Evolutionary conservation across 441 rosid genomes (phyloP).

Genomic region (Pelargonium cotyledonis): DNA sequence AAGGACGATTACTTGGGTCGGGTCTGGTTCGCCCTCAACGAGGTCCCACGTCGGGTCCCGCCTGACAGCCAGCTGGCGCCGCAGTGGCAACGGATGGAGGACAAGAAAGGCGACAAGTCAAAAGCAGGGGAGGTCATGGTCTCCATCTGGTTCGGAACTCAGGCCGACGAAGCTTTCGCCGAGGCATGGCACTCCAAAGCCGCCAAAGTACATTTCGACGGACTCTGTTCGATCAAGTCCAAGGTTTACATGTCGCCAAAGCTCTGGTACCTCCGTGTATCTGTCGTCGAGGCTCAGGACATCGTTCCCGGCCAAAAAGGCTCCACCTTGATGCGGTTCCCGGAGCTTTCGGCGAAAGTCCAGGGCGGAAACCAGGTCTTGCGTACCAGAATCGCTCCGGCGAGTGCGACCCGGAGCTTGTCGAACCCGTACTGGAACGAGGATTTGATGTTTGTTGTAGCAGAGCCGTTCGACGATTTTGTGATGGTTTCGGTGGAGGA

Average conservation of each 20-base stretch:
- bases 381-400: constrained; percentile 45
- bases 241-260: constrained; percentile 64
- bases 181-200: constrained; percentile 91
- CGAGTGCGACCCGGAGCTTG: constrained; percentile 30
- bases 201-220: constrained; percentile 40
- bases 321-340: constrained; percentile 28
- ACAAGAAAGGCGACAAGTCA: constrained; percentile 52
- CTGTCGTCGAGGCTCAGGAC: constrained; percentile 71
- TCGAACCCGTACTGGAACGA: constrained; percentile 68
- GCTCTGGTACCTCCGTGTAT: constrained; percentile 71
- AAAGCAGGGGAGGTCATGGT: constrained; percentile 74
- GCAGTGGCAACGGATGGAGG: constrained; percentile 83
- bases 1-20: constrained; percentile 72
- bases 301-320: constrained; percentile 52
- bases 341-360: constrained; percentile 57
- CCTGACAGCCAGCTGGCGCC: constrained; percentile 96
- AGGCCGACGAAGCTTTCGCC: constrained; percentile 82
- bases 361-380: constrained; percentile 50
- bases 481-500: constrained; percentile 56
- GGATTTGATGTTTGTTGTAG: constrained; percentile 66
- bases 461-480: constrained; percentile 66
- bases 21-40: constrained; percentile 65
- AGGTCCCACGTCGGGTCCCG: constrained; percentile 70
- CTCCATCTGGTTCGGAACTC: constrained; percentile 93
- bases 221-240: constrained; percentile 42